These are phyloP conservation scores for Vigna trinervia DNA, from an alignment of 306 rosid genomes.

Conservation along the genomic window DNA sequence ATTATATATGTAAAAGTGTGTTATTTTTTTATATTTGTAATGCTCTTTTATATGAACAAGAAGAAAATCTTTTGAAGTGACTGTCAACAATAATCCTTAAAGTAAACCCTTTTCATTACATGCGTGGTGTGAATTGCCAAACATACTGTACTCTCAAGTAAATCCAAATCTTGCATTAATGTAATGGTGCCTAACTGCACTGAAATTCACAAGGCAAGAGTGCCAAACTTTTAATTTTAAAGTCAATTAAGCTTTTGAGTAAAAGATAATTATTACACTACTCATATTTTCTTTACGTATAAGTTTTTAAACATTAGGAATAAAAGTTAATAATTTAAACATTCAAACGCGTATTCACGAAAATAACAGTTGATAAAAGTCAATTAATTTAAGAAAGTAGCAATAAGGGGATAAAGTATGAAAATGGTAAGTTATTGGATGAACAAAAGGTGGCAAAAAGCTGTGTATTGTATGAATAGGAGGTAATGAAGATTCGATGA, in stretches of 20 bases:
- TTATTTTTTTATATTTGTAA: background rate
- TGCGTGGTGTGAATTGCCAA: slow-evolving; percentile 7
- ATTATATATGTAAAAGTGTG: no score
- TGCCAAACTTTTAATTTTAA: slow-evolving; percentile 26
- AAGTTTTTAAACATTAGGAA: slow-evolving; percentile 10
- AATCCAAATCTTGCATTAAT: background rate
- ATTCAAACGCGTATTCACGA: background rate
- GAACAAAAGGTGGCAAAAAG: background rate
- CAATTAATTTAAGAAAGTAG: background rate
- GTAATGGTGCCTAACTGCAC: slow-evolving; percentile 36
- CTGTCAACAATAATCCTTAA: no score
- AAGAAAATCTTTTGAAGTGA: no score
- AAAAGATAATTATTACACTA: slow-evolving; percentile 32
- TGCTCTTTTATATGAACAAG: no score
- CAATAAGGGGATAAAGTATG: background rate
- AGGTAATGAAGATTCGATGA: background rate
- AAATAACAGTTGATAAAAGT: slow-evolving; percentile 4
- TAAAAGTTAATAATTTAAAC: no score
- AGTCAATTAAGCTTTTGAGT: background rate
- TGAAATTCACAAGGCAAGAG: slow-evolving; percentile 7
- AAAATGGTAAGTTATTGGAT: background rate
- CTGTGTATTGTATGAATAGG: background rate
- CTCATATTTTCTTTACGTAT: background rate
- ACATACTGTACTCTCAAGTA: background rate
- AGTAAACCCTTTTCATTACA: no score